Evolutionary conservation across 148 eudicot genomes (phyloP).

Genomic region (Talinum fruticosum): DNA sequence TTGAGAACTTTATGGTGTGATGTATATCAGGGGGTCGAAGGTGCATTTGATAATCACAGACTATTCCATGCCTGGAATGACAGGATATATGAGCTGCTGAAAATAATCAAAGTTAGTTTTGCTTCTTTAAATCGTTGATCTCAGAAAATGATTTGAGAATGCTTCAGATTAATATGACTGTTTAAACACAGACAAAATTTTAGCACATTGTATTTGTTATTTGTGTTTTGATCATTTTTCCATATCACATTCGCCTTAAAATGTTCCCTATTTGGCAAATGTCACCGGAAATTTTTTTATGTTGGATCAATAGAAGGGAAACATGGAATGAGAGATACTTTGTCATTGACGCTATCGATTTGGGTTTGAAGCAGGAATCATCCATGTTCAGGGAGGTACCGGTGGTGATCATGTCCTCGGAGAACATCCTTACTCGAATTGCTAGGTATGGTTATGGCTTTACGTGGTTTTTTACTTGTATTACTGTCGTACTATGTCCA

Average conservation of each 20-base stretch:
- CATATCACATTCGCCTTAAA: no score
- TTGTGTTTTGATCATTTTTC: background rate
- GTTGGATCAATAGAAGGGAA: no score
- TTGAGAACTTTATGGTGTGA: conserved; percentile 12
- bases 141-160: background rate
- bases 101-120: conserved; percentile 59
- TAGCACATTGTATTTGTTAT: background rate
- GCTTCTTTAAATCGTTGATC: background rate
- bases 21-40: conserved; percentile 22
- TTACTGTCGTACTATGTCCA: background rate
- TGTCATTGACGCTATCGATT: background rate
- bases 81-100: conserved; percentile 64
- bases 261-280: no score
- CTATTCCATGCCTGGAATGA: conserved; percentile 95
- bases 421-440: conserved; percentile 45
- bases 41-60: conserved; percentile 67
- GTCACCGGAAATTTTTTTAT: no score
- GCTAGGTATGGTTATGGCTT: conserved; percentile 29
- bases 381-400: conserved; percentile 42
- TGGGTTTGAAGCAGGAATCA: conserved; percentile 37
- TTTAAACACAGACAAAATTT: background rate
- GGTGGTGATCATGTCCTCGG: conserved; percentile 50
- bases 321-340: no score
- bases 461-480: background rate
- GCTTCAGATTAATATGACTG: background rate